phyloP scores from a whole-genome alignment of 805 yeast species.

The Wickerhamomyces subpelliculosus region DNA sequence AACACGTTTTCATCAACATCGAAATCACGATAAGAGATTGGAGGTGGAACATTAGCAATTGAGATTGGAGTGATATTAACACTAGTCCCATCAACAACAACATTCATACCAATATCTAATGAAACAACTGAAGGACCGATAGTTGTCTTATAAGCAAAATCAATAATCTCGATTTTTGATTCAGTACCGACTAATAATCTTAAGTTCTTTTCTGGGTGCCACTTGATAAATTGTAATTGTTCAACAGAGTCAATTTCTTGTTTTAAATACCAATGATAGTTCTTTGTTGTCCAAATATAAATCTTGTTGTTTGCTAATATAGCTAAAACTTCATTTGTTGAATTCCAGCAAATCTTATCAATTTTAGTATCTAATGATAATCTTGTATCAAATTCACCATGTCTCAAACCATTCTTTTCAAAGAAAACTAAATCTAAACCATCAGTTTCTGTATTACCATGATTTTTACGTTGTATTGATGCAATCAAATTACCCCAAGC shows the following conservation, averaged over 20 bases:
- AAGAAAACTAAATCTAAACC: conserved; percentile 61
- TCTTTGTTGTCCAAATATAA: conserved; percentile 88
- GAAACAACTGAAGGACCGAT: conserved; percentile 68
- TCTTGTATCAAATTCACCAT: conserved; percentile 75
- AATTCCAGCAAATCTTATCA: conserved; percentile 65
- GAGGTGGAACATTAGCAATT: conserved; percentile 91
- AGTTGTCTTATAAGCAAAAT: conserved; percentile 54
- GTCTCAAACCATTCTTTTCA: conserved; percentile 89
- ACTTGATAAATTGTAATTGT: conserved; percentile 40
- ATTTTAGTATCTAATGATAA: conserved; percentile 46
- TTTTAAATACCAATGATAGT: conserved; percentile 94
- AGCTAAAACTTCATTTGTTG: conserved; percentile 72
- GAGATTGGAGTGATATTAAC: conserved; percentile 76
- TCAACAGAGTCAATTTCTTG: conserved; percentile 48
- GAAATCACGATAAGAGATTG: conserved; percentile 68
- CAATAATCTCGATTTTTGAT: conserved; percentile 50
- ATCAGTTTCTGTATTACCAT: conserved; percentile 36
- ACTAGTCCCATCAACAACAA: conserved; percentile 72
- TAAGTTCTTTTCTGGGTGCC: conserved; percentile 88
- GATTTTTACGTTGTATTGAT: conserved; percentile 57
- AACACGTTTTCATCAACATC: conserved; percentile 46
- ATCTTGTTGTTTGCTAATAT: conserved; percentile 53
- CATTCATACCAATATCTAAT: conserved; percentile 66
- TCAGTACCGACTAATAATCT: conserved; percentile 61
- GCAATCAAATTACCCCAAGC: conserved; percentile 92